A percentile compares a stretch with the other conserved stretches of the same genome.
phyloP scores from a whole-genome alignment of 345 rosid genomes.

The Salix suchowensis region DNA sequence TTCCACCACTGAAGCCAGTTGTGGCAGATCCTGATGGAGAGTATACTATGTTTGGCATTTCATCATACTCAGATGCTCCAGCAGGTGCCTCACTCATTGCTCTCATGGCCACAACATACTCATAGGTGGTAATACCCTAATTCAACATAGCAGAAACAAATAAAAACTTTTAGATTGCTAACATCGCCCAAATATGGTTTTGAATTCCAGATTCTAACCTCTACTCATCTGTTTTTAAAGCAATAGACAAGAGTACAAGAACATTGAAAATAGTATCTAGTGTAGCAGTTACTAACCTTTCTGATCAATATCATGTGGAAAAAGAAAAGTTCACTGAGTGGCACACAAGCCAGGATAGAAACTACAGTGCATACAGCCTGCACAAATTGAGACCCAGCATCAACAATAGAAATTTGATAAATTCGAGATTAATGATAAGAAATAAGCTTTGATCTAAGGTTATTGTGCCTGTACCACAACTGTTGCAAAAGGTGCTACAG shows the following conservation, averaged over 20 bases:
- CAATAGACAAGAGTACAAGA: background rate
- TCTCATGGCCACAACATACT: slow-evolving; percentile 89
- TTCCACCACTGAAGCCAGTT: slow-evolving; percentile 84
- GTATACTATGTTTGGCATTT: slow-evolving; percentile 52
- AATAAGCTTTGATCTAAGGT: slow-evolving; percentile 2
- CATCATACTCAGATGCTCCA: slow-evolving; percentile 70
- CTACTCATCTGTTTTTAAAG: background rate
- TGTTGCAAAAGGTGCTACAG: slow-evolving; percentile 89
- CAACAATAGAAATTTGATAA: slow-evolving; percentile 14
- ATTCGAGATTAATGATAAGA: background rate
- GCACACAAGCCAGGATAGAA: slow-evolving; percentile 84
- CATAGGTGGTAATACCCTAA: slow-evolving; percentile 90
- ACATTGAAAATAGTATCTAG: slow-evolving; percentile 7
- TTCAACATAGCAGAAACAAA: slow-evolving; percentile 11
- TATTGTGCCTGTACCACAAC: slow-evolving; percentile 64
- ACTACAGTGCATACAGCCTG: slow-evolving; percentile 86
- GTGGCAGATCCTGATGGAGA: slow-evolving; percentile 92
- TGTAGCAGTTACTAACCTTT: slow-evolving; percentile 52
- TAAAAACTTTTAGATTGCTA: background rate
- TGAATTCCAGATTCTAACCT: background rate
- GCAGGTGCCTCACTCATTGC: slow-evolving; percentile 87
- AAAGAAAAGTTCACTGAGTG: slow-evolving; percentile 91
- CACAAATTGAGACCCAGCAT: slow-evolving; percentile 24
- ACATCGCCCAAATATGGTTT: background rate
- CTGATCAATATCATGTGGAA: slow-evolving; percentile 89